phyloP scores from a whole-genome alignment of 345 rosid species.

The Linum usitatissimum region DNA sequence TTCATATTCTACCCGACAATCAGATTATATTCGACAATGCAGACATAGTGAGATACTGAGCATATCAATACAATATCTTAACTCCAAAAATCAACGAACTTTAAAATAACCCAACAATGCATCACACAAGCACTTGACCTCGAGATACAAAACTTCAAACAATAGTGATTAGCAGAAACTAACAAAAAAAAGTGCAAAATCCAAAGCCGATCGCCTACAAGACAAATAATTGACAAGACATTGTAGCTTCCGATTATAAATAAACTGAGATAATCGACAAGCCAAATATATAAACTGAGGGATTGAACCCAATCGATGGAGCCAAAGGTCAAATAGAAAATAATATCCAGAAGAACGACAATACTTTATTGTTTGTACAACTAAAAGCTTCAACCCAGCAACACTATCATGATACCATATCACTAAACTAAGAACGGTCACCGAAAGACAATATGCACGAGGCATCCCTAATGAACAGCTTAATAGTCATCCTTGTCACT shows the following conservation, averaged over 20 bases:
- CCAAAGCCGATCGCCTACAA: neutral
- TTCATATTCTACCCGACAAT: too few relatives aligned
- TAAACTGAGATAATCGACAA: neutral
- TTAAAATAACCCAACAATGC: too few relatives aligned
- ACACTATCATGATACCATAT: neutral
- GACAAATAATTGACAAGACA: neutral
- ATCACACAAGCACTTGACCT: too few relatives aligned
- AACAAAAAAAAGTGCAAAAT: too few relatives aligned
- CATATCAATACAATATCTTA: neutral
- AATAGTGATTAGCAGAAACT: too few relatives aligned
- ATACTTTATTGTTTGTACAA: neutral
- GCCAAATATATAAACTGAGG: neutral
- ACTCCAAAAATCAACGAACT: too few relatives aligned
- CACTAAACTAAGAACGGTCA: neutral
- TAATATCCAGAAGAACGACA: neutral
- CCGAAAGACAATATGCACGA: neutral
- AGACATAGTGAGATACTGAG: neutral
- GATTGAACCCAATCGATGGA: neutral
- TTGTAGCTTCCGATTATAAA: neutral
- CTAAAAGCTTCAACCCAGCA: neutral
- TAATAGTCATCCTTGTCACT: slow-evolving; percentile 42
- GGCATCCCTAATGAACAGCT: slow-evolving; percentile 5
- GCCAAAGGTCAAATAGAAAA: neutral
- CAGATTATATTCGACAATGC: too few relatives aligned
- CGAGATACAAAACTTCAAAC: too few relatives aligned